Percentiles rank a stretch among this genome's conserved stretches.
phyloP scores from a whole-genome alignment of 192 early-diverging fungal genomes.

The Diversispora epigaea region DNA sequence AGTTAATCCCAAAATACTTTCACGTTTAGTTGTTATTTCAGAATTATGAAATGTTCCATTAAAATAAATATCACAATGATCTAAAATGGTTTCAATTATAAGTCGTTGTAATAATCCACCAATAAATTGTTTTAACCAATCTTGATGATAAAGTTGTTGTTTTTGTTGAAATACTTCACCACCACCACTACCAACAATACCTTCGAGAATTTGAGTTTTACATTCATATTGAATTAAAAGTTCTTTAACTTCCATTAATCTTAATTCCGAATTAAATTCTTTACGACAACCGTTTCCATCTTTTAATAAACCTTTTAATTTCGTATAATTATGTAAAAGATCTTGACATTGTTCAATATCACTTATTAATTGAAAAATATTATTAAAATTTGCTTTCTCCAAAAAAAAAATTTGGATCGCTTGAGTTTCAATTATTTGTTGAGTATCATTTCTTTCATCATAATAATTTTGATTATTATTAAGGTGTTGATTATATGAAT shows the following conservation, averaged over 20 bases:
- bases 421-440: constrained; percentile 19
- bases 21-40: not conserved
- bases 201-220: not conserved
- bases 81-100: constrained; percentile 10
- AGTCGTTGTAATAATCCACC: not conserved
- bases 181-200: not conserved
- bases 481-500: not conserved
- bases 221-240: constrained; percentile 6
- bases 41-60: constrained; percentile 1
- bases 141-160: too few species aligned
- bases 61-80: constrained; percentile 19
- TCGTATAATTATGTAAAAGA: not conserved
- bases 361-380: constrained; percentile 1
- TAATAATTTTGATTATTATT: not conserved
- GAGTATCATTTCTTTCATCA: not conserved
- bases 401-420: constrained; percentile 7
- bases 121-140: not conserved
- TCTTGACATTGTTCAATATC: constrained; percentile 4
- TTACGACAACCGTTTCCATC: not conserved
- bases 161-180: too few species aligned
- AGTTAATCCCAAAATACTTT: not conserved
- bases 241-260: not conserved
- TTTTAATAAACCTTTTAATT: not conserved
- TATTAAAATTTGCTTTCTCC: constrained; percentile 16
- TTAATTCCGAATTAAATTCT: not conserved